Percentiles rank a stretch among this genome's conserved stretches.
These are phyloP conservation scores for Lanmaoa rubissima DNA, from an alignment of 768 basidiomycete genomes.

Conservation along the genomic window DNA sequence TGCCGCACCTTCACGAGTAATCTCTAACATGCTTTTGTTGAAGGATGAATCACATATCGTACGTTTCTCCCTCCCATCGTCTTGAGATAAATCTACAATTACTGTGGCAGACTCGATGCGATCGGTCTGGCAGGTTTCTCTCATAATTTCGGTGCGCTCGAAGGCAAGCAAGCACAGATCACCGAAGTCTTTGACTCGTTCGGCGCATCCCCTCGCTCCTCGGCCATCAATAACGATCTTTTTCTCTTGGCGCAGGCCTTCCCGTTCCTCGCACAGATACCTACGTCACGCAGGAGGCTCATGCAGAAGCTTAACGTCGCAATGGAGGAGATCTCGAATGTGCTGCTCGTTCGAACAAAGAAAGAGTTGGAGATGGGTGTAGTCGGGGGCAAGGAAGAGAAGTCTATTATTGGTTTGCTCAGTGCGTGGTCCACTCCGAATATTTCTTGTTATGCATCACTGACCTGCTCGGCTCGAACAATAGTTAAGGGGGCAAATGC, in stretches of 20 bases:
- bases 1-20: too few relatives aligned
- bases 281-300: slow-evolving; percentile 33
- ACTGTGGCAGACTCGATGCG: neutral
- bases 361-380: slow-evolving; percentile 30
- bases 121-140: neutral
- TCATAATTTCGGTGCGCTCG: slow-evolving; percentile 52
- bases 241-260: slow-evolving; percentile 37
- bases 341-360: slow-evolving; percentile 36
- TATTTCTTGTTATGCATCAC: slow-evolving; percentile 5
- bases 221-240: slow-evolving; percentile 29
- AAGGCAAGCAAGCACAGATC: slow-evolving; percentile 44
- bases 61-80: neutral
- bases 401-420: slow-evolving; percentile 26
- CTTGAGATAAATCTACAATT: neutral
- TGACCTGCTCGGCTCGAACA: neutral
- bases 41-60: neutral
- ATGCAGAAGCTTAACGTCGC: slow-evolving; percentile 31
- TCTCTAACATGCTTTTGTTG: neutral
- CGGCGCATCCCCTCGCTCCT: slow-evolving; percentile 13
- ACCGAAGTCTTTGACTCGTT: slow-evolving; percentile 41
- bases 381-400: slow-evolving; percentile 20
- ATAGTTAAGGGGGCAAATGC: slow-evolving; percentile 37
- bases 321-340: slow-evolving; percentile 40
- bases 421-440: slow-evolving; percentile 15
- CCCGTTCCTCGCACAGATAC: slow-evolving; percentile 36